A percentile compares a stretch with the other conserved stretches of the same genome.
phyloP scores from a whole-genome alignment of 2,329 filamentous ascomycete genomes.

The Orbilia oligospora region DNA sequence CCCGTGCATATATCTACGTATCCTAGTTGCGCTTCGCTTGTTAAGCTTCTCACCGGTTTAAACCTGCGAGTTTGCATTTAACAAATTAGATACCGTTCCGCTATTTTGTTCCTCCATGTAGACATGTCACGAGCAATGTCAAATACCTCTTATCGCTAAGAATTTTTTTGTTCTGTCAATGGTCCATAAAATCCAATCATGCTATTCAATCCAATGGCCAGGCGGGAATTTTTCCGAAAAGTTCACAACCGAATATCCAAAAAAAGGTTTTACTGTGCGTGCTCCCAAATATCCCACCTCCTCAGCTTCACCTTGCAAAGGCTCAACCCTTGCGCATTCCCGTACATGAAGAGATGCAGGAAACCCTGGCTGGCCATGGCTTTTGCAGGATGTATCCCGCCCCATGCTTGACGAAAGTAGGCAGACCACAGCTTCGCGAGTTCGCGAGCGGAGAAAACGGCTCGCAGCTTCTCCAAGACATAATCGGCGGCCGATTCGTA shows the following conservation, averaged over 20 bases:
- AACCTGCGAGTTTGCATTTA: conserved; percentile 37
- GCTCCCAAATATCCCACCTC: conserved; percentile 9
- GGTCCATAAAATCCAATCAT: neutral
- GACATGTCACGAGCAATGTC: neutral
- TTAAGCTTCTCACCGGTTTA: conserved; percentile 7
- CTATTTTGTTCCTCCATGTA: neutral
- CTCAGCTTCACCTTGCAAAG: conserved; percentile 22
- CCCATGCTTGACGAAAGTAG: conserved; percentile 43
- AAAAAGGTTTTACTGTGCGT: conserved; percentile 17
- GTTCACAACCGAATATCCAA: conserved; percentile 18
- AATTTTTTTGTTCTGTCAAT: neutral
- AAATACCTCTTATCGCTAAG: neutral
- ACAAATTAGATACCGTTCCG: conserved; percentile 30
- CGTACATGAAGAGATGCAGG: conserved; percentile 39
- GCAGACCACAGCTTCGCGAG: conserved; percentile 36
- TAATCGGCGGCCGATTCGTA: conserved; percentile 38
- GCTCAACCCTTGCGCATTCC: conserved; percentile 40
- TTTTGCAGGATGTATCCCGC: conserved; percentile 35
- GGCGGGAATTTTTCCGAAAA: conserved; percentile 58
- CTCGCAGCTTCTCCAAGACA: conserved; percentile 15
- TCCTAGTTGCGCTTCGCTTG: conserved; percentile 30
- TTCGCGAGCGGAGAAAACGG: conserved; percentile 33
- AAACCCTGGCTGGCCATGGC: conserved; percentile 24
- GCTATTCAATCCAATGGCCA: conserved; percentile 23
- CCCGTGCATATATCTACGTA: neutral